phyloP scores from a whole-genome alignment of 352 stramenopile genomes.

The Pythium monospermum region DNA sequence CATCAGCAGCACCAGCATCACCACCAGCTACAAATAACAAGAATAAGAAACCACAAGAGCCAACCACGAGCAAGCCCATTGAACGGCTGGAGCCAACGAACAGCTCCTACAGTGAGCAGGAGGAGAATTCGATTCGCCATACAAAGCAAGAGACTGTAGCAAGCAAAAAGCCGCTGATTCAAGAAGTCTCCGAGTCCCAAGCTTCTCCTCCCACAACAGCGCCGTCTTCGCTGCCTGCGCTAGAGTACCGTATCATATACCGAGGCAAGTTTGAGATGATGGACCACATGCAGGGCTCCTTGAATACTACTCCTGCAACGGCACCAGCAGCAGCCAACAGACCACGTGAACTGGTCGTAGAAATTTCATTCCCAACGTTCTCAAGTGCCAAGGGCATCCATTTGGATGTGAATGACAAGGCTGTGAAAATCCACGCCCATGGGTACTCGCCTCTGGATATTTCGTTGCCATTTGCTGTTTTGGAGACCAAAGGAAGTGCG shows the following conservation, averaged over 20 bases:
- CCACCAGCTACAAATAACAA: no score
- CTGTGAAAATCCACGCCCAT: constrained; percentile 34
- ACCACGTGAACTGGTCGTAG: constrained; percentile 61
- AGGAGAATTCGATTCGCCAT: background rate
- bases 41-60: no score
- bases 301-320: no score
- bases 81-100: background rate
- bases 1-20: no score
- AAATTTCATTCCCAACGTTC: constrained; percentile 55
- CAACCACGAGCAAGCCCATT: background rate
- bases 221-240: constrained; percentile 20
- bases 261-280: constrained; percentile 65
- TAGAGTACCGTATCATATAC: constrained; percentile 61
- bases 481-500: constrained; percentile 70
- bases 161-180: constrained; percentile 4
- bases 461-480: constrained; percentile 64
- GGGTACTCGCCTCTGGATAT: constrained; percentile 54
- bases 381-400: constrained; percentile 51
- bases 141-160: background rate
- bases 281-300: constrained; percentile 76
- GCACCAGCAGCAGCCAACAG: constrained; percentile 16
- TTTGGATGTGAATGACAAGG: constrained; percentile 58
- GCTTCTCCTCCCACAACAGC: constrained; percentile 5
- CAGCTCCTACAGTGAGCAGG: background rate
- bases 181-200: no score